A percentile compares a stretch with the other conserved stretches of the same genome.
Evolutionary conservation across 2,329 filamentous ascomycete genomes (phyloP).

Genomic region (Parastagonospora avenae): DNA sequence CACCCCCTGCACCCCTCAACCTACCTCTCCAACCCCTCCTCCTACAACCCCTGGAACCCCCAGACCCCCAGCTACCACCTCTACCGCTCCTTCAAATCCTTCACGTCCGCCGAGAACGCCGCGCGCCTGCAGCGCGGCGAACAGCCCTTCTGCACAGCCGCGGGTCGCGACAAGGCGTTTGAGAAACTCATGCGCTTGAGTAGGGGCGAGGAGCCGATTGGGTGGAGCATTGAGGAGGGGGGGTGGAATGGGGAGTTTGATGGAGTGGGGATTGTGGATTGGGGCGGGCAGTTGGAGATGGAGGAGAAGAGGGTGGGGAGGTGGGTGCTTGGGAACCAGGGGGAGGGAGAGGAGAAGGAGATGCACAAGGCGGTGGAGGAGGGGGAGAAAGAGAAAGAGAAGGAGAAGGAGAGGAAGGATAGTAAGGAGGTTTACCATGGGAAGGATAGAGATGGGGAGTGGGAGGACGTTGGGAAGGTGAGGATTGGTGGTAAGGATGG

Average conservation of each 20-base stretch:
- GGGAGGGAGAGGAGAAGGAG: not conserved
- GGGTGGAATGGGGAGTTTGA: too few relatives aligned
- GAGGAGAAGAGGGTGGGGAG: not conserved
- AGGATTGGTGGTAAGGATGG: not conserved
- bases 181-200: not conserved
- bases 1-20: not conserved
- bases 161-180: not conserved
- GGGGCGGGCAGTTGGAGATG: not conserved
- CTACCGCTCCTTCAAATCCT: not conserved
- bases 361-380: not conserved
- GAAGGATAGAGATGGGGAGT: not conserved
- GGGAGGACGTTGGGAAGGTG: not conserved
- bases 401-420: not conserved
- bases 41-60: not conserved
- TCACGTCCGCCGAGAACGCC: not conserved
- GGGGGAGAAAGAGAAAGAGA: not conserved
- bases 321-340: too few relatives aligned
- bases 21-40: not conserved
- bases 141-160: not conserved
- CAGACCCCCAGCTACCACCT: not conserved
- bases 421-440: not conserved
- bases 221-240: not conserved
- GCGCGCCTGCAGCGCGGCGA: not conserved
- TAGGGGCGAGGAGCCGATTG: not conserved
- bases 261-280: too few relatives aligned